Evolutionary conservation across 139 green algal species (phyloP).

Genomic region (Coccomyxa sp.): DNA sequence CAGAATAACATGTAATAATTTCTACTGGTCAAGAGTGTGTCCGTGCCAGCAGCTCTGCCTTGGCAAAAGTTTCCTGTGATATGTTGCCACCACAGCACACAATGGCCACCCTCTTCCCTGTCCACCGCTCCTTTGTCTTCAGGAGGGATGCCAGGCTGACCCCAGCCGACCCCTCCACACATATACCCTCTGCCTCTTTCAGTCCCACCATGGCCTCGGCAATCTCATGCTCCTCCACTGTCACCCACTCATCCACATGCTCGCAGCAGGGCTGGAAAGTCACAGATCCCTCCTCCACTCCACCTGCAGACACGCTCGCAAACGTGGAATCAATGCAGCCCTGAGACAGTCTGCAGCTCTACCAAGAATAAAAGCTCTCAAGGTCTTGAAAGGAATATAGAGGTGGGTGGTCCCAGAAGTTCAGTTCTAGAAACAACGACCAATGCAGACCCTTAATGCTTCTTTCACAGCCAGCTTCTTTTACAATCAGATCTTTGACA

Average conservation of each 20-base stretch:
- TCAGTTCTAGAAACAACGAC: neutral
- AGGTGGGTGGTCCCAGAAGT: neutral
- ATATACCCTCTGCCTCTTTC: conserved; percentile 28
- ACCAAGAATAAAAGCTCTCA: neutral
- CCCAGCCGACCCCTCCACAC: conserved; percentile 53
- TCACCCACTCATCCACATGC: conserved; percentile 56
- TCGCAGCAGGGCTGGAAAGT: conserved; percentile 44
- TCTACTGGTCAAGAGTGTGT: no score
- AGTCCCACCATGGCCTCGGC: conserved; percentile 44
- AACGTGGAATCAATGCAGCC: neutral
- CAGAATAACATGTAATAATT: no score
- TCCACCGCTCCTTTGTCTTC: conserved; percentile 14
- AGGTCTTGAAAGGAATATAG: neutral
- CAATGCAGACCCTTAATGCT: neutral
- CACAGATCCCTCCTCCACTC: conserved; percentile 42
- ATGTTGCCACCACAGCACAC: conserved; percentile 62
- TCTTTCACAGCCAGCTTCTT: neutral
- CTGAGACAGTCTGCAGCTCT: neutral
- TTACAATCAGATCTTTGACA: neutral
- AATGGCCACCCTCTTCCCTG: conserved; percentile 34
- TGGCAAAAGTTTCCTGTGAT: conserved; percentile 10
- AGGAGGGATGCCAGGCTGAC: conserved; percentile 43
- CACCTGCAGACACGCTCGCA: conserved; percentile 21
- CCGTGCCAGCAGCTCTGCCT: neutral
- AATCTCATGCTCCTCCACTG: conserved; percentile 53